phyloP scores from a whole-genome alignment of 2,329 filamentous ascomycete genomes.

The Aquanectria penicillioides region DNA sequence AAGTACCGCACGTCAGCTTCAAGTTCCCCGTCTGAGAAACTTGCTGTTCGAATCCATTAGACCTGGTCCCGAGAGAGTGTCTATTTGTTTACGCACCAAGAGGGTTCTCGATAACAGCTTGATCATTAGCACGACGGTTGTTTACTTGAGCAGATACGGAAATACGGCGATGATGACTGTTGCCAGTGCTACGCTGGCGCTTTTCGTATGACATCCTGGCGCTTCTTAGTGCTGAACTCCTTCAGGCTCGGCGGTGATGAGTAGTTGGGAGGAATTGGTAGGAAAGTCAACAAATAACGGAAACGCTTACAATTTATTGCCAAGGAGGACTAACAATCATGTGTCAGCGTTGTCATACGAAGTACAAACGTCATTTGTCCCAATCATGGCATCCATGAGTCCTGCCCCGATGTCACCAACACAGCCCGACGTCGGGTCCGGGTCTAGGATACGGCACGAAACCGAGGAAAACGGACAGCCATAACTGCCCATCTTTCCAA shows the following conservation, averaged over 20 bases:
- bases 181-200: conserved; percentile 11
- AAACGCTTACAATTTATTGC: no score
- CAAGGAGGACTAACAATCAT: no score
- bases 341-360: no score
- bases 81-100: conserved; percentile 35
- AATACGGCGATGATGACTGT: not conserved
- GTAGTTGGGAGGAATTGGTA: no score
- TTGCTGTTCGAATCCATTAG: conserved; percentile 40
- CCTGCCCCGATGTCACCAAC: no score
- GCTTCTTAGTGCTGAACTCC: no score
- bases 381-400: no score
- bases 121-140: conserved; percentile 45
- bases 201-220: not conserved
- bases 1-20: conserved; percentile 49
- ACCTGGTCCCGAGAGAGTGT: not conserved
- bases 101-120: conserved; percentile 51
- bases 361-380: no score
- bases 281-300: no score
- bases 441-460: not conserved
- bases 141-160: conserved; percentile 31
- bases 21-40: conserved; percentile 50
- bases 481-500: not conserved
- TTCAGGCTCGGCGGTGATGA: no score
- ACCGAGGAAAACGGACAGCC: not conserved
- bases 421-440: no score